Evolutionary conservation across 179 eudicot species (phyloP), one percentile per base, ranked within the genome.

Genomic region (Drosera spatulata): DNA sequence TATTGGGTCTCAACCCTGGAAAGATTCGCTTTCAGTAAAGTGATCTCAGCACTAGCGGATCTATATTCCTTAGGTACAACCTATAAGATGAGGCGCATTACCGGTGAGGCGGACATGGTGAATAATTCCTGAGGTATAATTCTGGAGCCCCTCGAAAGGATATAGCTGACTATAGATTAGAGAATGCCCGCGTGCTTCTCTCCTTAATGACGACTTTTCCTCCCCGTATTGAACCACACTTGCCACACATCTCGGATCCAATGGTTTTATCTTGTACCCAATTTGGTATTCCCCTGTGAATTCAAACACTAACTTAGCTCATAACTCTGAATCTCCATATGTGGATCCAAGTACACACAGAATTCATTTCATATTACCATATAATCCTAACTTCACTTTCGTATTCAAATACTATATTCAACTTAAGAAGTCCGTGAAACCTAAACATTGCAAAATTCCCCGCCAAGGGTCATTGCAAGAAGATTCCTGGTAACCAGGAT

Each of bases 121-220:
- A 22, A 94, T 89, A 37, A 94, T 89, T 51, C 99, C 99, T 47
- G 97, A 94, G 55, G 99, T 94, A 72, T 94, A 94, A 56, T 94
- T 94, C 77, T 81, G 85, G 37, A 94, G 95, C 58, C 97, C 97
- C 80, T 89, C 75, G 58, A 80, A 89, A 44, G 99, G 91, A 63
- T 94, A 89, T 39, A 89, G 88, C 72, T 94, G 99, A 66, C 62
- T 83, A 73, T 94, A 94, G 33, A 86, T 71, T 41, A 85, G 87
- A 69, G 99, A 81, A 56, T 83, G 55, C 12, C 99, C 99, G 1
- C 50, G 70, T 14, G 97, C 97, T 75, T 67, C 76, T 57, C 69
- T 75, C 61, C 47, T 65, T 70, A 84, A 69, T 13, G 71, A 66
- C 45, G 49, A 69, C 48, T 69, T 70, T 11, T 60, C 9, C 51